Evolutionary conservation across 441 rosid genomes (phyloP).

Genomic region (Adansonia madagascariensis): DNA sequence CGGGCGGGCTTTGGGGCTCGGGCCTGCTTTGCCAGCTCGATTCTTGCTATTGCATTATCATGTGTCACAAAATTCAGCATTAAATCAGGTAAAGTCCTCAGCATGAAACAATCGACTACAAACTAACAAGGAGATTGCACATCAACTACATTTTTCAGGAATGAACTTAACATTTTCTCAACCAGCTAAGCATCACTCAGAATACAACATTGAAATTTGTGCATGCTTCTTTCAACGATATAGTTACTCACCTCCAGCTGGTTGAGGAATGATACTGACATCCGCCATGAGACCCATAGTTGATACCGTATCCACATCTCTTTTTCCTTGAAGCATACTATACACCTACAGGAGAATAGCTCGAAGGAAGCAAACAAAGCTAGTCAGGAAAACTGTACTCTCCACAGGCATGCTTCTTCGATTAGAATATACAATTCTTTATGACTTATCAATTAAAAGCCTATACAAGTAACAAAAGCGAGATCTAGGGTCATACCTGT

Average conservation of each 20-base stretch:
- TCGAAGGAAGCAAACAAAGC: conserved; percentile 21
- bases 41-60: not conserved
- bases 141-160: not conserved
- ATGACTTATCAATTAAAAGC: conserved; percentile 4
- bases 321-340: conserved; percentile 95
- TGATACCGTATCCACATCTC: conserved; percentile 82
- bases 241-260: conserved; percentile 76
- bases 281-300: conserved; percentile 94
- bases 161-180: conserved; percentile 2
- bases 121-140: not conserved
- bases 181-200: not conserved
- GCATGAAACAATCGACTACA: not conserved
- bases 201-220: not conserved
- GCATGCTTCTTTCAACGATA: not conserved
- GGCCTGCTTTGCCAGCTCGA: no score
- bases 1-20: no score
- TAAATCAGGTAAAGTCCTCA: not conserved
- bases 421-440: not conserved
- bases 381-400: conserved; percentile 5
- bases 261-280: conserved; percentile 90
- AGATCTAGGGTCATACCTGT: conserved; percentile 55
- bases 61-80: conserved; percentile 9
- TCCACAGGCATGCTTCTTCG: not conserved
- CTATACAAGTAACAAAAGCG: not conserved
- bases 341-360: conserved; percentile 56